These are phyloP conservation scores for Colletotrichum eremochloae DNA, from an alignment of 2,329 filamentous ascomycete species.

Conservation along the genomic window DNA sequence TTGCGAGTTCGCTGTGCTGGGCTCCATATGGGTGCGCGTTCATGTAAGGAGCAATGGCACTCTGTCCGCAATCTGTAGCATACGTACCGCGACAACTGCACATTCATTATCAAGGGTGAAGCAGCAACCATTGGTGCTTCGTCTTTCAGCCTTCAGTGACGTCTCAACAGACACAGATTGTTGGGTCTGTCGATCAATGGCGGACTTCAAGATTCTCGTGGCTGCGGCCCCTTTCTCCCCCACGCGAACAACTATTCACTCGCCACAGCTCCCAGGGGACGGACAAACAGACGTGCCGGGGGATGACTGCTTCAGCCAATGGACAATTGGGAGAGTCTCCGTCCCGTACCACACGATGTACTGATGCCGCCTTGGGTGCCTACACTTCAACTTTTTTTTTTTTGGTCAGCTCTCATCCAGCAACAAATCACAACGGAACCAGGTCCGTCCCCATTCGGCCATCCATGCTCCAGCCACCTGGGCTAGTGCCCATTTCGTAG, in stretches of 20 bases:
- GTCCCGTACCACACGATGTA: background rate
- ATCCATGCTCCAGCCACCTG: slow-evolving; percentile 22
- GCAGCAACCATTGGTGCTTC: background rate
- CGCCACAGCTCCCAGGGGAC: background rate
- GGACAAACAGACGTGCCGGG: background rate
- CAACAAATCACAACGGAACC: slow-evolving; percentile 32
- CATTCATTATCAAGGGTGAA: background rate
- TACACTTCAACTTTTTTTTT: slow-evolving; percentile 26
- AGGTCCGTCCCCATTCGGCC: slow-evolving; percentile 39
- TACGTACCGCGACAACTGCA: background rate
- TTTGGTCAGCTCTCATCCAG: slow-evolving; percentile 8
- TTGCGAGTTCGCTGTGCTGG: background rate
- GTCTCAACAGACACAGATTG: slow-evolving; percentile 16
- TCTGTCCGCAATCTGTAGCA: background rate
- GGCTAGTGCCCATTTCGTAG: slow-evolving; percentile 34
- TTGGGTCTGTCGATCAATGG: slow-evolving; percentile 33
- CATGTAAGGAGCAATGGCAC: background rate
- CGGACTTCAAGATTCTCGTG: slow-evolving; percentile 17
- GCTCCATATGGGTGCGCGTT: too few species aligned
- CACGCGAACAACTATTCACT: slow-evolving; percentile 2
- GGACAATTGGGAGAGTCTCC: background rate
- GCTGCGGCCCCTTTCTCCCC: slow-evolving; percentile 12
- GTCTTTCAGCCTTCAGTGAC: background rate
- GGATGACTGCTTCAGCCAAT: slow-evolving; percentile 5
- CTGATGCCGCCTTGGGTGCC: slow-evolving; percentile 1